Conservation (phyloP, 2,329 filamentous ascomycete genomes). For the Fusarium protoensiforme region DNA sequence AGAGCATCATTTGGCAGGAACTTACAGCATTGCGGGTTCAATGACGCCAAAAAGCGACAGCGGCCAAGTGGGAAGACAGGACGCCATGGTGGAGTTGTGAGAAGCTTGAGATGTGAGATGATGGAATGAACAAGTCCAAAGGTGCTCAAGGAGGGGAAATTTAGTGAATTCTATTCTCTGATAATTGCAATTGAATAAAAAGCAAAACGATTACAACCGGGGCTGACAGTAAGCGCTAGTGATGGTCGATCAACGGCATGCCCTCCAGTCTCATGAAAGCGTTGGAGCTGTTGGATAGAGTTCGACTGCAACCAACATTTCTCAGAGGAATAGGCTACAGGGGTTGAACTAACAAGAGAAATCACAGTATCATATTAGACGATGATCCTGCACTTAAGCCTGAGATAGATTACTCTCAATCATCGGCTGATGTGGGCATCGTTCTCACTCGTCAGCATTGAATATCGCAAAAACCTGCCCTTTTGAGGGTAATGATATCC, state of each 20-base stretch:
- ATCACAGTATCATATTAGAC: neutral
- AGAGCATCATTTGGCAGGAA: neutral
- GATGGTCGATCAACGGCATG: neutral
- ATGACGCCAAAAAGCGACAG: neutral
- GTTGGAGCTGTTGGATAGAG: neutral
- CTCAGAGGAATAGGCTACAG: neutral
- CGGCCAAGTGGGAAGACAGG: neutral
- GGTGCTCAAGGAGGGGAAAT: neutral
- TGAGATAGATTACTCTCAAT: neutral
- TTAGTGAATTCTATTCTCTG: neutral
- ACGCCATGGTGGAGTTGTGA: neutral
- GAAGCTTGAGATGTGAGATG: neutral
- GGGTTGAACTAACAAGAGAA: neutral
- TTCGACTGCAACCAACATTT: neutral
- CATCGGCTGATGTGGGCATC: neutral
- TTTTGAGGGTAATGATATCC: neutral
- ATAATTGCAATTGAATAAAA: neutral
- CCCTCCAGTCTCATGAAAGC: neutral
- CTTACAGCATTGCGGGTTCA: neutral
- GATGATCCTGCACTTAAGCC: neutral
- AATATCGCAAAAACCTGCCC: neutral
- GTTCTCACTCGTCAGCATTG: neutral
- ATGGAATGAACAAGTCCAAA: neutral
- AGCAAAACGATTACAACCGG: neutral
- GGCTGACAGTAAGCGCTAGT: neutral